Evolutionary conservation across 2,329 filamentous ascomycete genomes (phyloP), one percentile per base, ranked within the genome.

Genomic region (Ciborinia camelliae): DNA sequence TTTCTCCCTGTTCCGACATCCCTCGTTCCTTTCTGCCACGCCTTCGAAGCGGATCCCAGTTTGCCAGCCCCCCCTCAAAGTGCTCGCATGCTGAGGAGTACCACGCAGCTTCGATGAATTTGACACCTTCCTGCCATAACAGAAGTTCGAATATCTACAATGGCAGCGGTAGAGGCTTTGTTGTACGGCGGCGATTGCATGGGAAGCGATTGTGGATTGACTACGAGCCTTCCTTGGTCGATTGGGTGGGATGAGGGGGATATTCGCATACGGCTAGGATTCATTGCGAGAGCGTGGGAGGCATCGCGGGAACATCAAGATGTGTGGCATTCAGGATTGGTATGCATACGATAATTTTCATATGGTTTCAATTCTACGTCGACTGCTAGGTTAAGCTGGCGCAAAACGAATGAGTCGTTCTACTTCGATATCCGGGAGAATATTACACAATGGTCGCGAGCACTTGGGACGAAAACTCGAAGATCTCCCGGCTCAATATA

Each of bases 91-190:
- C 63, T 48, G 62, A 63, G 63, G 62, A 63, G 63, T 66, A 68
- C 62, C 12, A 32, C 41, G 67, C 69, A 74, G 74, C 70, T 69
- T 74, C 73, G 73, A 76, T 76, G 74, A 72, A 70, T 74, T 66
- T 73, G 73, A 71, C 68, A 70, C 62, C 71, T 65, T 68, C 69
- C 66, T 68, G 66, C 71, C 64, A 72, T 63, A 66, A 68, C 66
- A 73, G 68, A 66, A 74, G 71, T 70, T 73, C 70, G 70, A 74
- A 71, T 32, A 70, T 68, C 65, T 74, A 77, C 70, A 74, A 82
- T 82, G 80, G 79, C 80, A 73, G 75, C 76, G 71, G 74, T 76
- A 69, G 75, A 75, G 74, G 77, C 77, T 76, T 76, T 75, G 73
- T 75, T 71, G 71, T 77, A 71, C 72, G 77, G 68, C 77, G 75